A percentile compares a stretch with the other conserved stretches of the same genome.
Conservation (phyloP, 2,329 filamentous ascomycete genomes). For the Fusarium redolens region DNA sequence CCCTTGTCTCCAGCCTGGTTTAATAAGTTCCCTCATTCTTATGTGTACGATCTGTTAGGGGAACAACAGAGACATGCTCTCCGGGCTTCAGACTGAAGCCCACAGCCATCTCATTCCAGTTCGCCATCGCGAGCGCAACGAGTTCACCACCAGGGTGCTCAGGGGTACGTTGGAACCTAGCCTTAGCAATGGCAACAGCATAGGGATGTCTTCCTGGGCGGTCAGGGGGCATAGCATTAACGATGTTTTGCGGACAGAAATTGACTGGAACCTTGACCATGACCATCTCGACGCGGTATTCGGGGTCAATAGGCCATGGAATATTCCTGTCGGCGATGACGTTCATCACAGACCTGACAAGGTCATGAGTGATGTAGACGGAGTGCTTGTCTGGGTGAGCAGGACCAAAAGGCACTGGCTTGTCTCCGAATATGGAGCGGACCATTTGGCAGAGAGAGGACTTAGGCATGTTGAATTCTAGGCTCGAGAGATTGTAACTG, state of each 20-base stretch:
- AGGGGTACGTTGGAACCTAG: slow-evolving; percentile 15
- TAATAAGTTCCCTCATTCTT: not conserved
- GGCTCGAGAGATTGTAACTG: not conserved
- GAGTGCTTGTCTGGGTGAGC: slow-evolving; percentile 5
- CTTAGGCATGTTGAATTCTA: not conserved
- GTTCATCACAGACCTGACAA: slow-evolving; percentile 3
- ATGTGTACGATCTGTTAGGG: not conserved
- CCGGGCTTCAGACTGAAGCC: not conserved
- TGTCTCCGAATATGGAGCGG: not conserved
- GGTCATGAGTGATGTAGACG: slow-evolving; percentile 10
- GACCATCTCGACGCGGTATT: not conserved
- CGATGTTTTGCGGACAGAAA: slow-evolving; percentile 1
- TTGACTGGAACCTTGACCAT: slow-evolving; percentile 4
- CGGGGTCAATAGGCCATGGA: slow-evolving; percentile 2
- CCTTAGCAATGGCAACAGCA: not conserved
- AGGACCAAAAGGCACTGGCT: not conserved
- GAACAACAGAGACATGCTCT: slow-evolving; percentile 5
- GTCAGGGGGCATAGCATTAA: slow-evolving; percentile 2
- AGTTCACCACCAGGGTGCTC: slow-evolving; percentile 21
- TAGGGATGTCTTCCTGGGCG: slow-evolving; percentile 2
- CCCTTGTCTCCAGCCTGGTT: not conserved
- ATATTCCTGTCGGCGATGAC: not conserved
- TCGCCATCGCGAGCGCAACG: not conserved
- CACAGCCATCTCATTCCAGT: not conserved
- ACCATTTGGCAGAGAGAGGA: not conserved